phyloP scores from a whole-genome alignment of 2,329 filamentous ascomycete genomes.

The Cercospora sojina region DNA sequence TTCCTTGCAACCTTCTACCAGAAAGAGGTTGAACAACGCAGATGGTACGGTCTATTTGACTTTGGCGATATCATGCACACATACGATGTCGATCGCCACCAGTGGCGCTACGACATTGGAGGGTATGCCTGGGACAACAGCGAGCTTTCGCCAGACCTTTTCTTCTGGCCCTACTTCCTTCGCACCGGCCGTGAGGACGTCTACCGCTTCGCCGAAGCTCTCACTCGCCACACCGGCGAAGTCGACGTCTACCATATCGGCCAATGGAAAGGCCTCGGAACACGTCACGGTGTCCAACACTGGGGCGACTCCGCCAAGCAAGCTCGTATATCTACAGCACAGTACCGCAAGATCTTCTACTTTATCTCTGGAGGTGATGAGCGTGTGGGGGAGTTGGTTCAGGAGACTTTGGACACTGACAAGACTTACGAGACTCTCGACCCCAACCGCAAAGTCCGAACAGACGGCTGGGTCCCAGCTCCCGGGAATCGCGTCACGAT shows the following conservation, averaged over 20 bases:
- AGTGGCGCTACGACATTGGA: constrained; percentile 63
- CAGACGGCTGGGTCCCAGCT: constrained; percentile 50
- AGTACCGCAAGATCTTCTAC: constrained; percentile 59
- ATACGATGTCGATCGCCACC: constrained; percentile 59
- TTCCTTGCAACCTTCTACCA: constrained; percentile 59
- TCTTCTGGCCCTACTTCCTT: constrained; percentile 63
- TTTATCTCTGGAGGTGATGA: constrained; percentile 58
- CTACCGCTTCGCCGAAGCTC: constrained; percentile 59
- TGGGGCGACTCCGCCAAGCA: constrained; percentile 63
- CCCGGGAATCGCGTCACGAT: constrained; percentile 49
- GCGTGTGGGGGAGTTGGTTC: constrained; percentile 55
- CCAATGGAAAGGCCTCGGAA: constrained; percentile 59
- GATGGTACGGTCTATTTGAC: constrained; percentile 65
- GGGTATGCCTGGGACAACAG: constrained; percentile 67
- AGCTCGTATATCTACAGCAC: constrained; percentile 58
- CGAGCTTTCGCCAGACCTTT: constrained; percentile 62
- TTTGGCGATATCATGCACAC: constrained; percentile 64
- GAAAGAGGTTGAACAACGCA: constrained; percentile 55
- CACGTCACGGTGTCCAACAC: constrained; percentile 63
- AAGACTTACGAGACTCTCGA: constrained; percentile 56
- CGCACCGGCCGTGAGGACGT: constrained; percentile 58
- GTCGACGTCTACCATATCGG: constrained; percentile 64
- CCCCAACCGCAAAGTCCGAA: constrained; percentile 59
- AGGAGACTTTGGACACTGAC: constrained; percentile 54
- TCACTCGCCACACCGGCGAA: constrained; percentile 60